Percentiles rank a stretch among this genome's conserved stretches.
Evolutionary conservation across 176 grass and related monocot species (phyloP).

Genomic region (Oryza punctata): DNA sequence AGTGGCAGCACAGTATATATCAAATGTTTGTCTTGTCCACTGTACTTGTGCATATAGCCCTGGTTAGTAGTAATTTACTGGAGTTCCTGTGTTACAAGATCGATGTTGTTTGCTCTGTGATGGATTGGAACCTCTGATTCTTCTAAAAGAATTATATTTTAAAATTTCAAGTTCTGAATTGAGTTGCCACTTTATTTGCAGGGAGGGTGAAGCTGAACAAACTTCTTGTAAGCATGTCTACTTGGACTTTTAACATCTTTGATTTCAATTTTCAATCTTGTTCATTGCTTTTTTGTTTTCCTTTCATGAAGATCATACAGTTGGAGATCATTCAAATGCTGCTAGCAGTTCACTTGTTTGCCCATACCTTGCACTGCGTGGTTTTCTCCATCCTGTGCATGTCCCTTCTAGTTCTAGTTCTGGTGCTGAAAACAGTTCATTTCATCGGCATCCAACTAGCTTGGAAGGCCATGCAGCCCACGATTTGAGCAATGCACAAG

Average conservation of each 20-base stretch:
- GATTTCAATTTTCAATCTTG: constrained; percentile 28
- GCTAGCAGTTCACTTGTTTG: constrained; percentile 72
- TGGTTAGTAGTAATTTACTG: background rate
- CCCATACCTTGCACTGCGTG: constrained; percentile 67
- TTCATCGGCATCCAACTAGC: constrained; percentile 61
- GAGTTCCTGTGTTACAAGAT: constrained; percentile 13
- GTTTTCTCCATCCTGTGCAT: constrained; percentile 65
- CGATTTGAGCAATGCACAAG: constrained; percentile 56
- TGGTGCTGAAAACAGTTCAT: constrained; percentile 56
- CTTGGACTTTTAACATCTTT: constrained; percentile 22
- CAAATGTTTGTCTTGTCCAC: background rate
- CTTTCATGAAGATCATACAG: constrained; percentile 61
- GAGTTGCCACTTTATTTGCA: constrained; percentile 37
- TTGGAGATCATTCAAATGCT: constrained; percentile 65
- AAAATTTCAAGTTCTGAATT: constrained; percentile 36
- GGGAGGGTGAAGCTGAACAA: constrained; percentile 63
- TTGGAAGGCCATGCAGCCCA: constrained; percentile 55
- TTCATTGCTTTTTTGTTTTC: constrained; percentile 35
- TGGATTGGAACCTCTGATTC: background rate
- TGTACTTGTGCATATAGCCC: constrained; percentile 11
- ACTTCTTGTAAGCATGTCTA: constrained; percentile 61
- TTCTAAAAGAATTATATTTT: constrained; percentile 9
- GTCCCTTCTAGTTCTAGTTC: constrained; percentile 62
- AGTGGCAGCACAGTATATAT: background rate
- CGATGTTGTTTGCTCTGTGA: constrained; percentile 15